phyloP scores from a whole-genome alignment of 2,329 filamentous ascomycete genomes.

The Pseudogymnoascus sp. region DNA sequence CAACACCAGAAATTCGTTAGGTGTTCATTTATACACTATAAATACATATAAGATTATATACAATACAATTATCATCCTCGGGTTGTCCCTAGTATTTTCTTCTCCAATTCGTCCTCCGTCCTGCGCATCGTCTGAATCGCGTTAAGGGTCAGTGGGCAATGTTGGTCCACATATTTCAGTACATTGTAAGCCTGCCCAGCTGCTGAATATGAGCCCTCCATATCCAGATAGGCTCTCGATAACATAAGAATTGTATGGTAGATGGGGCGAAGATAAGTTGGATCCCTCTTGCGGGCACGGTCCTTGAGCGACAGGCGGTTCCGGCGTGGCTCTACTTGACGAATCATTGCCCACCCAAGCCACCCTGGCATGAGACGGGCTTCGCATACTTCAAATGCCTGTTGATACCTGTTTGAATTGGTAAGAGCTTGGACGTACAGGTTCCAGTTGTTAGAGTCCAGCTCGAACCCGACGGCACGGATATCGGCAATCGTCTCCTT shows the following conservation, averaged over 20 bases:
- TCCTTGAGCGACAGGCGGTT: slow-evolving; percentile 23
- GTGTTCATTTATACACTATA: slow-evolving; percentile 1
- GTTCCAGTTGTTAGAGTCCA: slow-evolving; percentile 78
- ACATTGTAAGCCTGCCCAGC: slow-evolving; percentile 18
- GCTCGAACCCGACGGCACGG: slow-evolving; percentile 55
- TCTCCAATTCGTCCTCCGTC: slow-evolving; percentile 22
- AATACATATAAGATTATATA: slow-evolving; percentile 6
- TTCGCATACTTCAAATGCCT: slow-evolving; percentile 72
- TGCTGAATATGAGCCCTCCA: slow-evolving; percentile 24
- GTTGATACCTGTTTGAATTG: slow-evolving; percentile 46
- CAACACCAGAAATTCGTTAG: background rate
- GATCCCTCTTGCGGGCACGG: slow-evolving; percentile 19
- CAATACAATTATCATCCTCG: slow-evolving; percentile 1
- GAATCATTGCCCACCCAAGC: slow-evolving; percentile 55
- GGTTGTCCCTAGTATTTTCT: slow-evolving; percentile 10
- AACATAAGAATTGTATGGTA: slow-evolving; percentile 26
- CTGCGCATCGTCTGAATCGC: slow-evolving; percentile 27
- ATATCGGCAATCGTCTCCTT: slow-evolving; percentile 43
- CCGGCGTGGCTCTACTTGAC: slow-evolving; percentile 19
- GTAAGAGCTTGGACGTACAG: slow-evolving; percentile 62
- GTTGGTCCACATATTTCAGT: slow-evolving; percentile 22
- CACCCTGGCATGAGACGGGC: slow-evolving; percentile 69
- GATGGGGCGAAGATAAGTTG: slow-evolving; percentile 24
- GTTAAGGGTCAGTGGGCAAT: slow-evolving; percentile 25
- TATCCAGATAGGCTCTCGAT: slow-evolving; percentile 22